A percentile compares a stretch with the other conserved stretches of the same genome.
Conservation (phyloP, 192 early-diverging fungal genomes). For the Phycomyces nitens region DNA sequence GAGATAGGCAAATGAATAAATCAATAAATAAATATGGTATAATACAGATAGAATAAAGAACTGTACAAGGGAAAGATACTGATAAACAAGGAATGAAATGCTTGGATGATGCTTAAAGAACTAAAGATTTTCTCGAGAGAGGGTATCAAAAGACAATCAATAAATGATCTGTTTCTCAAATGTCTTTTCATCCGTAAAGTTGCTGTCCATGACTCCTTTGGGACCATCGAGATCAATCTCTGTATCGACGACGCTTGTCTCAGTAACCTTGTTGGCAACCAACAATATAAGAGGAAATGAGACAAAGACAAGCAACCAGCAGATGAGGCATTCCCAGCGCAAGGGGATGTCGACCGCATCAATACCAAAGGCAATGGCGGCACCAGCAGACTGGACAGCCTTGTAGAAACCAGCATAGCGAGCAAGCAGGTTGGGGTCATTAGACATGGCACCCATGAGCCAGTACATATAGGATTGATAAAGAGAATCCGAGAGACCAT, state of each 20-base stretch:
- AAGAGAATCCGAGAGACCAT: slow-evolving; percentile 75
- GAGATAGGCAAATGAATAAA: no score
- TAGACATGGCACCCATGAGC: slow-evolving; percentile 36
- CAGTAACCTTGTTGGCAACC: slow-evolving; percentile 45
- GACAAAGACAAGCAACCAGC: slow-evolving; percentile 51
- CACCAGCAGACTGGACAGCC: slow-evolving; percentile 77
- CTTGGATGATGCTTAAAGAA: no score
- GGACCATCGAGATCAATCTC: no score
- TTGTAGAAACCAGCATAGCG: slow-evolving; percentile 87
- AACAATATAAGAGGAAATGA: slow-evolving; percentile 49
- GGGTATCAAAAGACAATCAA: no score
- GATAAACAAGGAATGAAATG: no score
- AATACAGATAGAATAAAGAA: no score
- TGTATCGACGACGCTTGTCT: slow-evolving; percentile 28
- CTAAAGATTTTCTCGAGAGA: no score
- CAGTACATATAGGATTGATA: slow-evolving; percentile 63
- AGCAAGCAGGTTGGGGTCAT: slow-evolving; percentile 58
- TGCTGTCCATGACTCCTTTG: no score
- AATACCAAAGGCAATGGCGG: slow-evolving; percentile 69
- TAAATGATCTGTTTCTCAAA: no score
- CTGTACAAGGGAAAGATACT: no score
- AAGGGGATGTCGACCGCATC: slow-evolving; percentile 46
- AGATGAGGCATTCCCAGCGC: slow-evolving; percentile 37
- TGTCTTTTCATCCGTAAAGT: no score
- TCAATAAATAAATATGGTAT: no score